Evolutionary conservation across 2,329 filamentous ascomycete genomes (phyloP), one percentile per base, ranked within the genome.

Genomic region (Apiospora malaysiana): DNA sequence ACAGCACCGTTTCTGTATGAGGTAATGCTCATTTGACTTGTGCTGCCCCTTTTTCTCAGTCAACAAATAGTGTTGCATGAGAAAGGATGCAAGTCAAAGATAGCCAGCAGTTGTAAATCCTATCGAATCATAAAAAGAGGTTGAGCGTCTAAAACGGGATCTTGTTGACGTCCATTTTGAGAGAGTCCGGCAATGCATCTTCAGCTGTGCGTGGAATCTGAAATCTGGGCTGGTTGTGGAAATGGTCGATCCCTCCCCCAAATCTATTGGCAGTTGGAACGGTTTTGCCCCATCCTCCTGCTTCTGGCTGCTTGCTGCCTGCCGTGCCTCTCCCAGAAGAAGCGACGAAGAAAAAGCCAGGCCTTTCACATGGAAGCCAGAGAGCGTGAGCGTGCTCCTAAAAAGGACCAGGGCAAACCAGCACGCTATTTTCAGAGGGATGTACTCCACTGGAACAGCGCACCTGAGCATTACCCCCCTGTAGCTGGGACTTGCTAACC

Each of bases 391-490:
- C 25, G 16, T 18, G 56, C 56, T 32, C 56, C 32, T 40, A 47
- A 43, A 67, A 68, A 23, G 46, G 45, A 32, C 27, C 27, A 32
- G 43, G 66, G 66, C 43, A 47, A 46, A 46, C 16, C 67, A 56
- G 66, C 67, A 56, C 67, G 32, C 67, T 68, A 68, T 56, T 68
- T 68, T 32, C 37, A 25, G 46, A 56, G 46, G 66, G 66, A 47
- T 68, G 12, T 45, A 16, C 66, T 37, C 66, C 43, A 68, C 66
- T 32, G 66, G 66, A 45, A 45, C 43, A 68, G 25, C 66, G 66
- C 66, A 27, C 43, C 56, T 63, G 56, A 63, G 56, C 56, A 63
- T 21, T 18, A n/a, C 56, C 27, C 66, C 37, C 67, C 67, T 68
- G 46, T 68, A 56, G 18, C 18, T 63, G 56, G 56, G 32, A 63